Percentiles rank a stretch among this genome's conserved stretches.
phyloP scores from a whole-genome alignment of 441 rosid genomes.

The Mallotus japonicus region DNA sequence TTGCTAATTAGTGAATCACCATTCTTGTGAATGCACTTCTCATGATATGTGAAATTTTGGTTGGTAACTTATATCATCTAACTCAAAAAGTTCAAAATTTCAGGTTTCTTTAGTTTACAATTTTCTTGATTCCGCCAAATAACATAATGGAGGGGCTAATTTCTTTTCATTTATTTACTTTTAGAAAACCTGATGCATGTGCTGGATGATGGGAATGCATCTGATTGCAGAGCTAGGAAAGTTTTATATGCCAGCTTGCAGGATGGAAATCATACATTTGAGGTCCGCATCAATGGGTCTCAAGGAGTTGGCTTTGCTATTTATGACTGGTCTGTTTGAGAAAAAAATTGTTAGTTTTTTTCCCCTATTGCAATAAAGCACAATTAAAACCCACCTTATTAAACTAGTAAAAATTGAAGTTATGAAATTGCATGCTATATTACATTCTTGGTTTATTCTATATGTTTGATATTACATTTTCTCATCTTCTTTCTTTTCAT shows the following conservation, averaged over 20 bases:
- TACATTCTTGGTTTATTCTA: no score
- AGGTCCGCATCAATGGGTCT: constrained; percentile 58
- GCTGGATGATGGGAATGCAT: constrained; percentile 61
- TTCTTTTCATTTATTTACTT: no score
- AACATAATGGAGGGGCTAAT: neutral
- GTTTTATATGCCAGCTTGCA: constrained; percentile 49
- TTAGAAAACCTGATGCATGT: constrained; percentile 26
- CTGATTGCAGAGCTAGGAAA: constrained; percentile 52
- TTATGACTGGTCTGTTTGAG: constrained; percentile 57
- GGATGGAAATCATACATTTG: constrained; percentile 78
- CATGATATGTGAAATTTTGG: neutral
- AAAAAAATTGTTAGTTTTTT: no score
- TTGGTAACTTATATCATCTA: neutral
- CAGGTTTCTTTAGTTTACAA: neutral
- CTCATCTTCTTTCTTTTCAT: no score
- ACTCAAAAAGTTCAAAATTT: neutral
- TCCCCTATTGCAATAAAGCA: no score
- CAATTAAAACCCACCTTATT: no score
- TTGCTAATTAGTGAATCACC: no score
- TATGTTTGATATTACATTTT: no score
- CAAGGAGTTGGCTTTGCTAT: constrained; percentile 52
- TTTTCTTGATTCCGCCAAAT: neutral
- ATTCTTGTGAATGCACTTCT: neutral
- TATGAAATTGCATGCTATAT: no score
- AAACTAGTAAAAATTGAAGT: no score